Conservation (phyloP, 768 basidiomycete genomes). For the Mycena venus region DNA sequence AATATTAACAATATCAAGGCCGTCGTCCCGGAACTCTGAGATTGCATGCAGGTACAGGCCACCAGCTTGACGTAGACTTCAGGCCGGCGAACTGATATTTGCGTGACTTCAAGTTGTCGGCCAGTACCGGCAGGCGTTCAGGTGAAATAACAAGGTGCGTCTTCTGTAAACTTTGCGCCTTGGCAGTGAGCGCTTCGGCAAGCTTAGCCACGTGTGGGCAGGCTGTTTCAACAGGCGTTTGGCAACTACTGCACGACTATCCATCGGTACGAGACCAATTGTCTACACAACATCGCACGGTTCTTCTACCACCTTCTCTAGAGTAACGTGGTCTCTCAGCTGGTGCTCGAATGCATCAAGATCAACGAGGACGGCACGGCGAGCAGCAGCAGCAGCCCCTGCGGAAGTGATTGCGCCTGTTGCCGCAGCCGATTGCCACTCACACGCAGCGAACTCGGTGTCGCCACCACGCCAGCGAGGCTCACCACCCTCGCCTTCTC, state of each 20-base stretch:
- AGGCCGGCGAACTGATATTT: slow-evolving; percentile 92
- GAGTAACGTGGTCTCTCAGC: slow-evolving; percentile 93
- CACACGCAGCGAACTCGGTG: not conserved
- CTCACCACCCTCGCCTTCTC: slow-evolving; percentile 33
- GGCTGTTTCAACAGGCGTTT: slow-evolving; percentile 90
- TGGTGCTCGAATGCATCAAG: slow-evolving; percentile 84
- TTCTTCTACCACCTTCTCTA: slow-evolving; percentile 96
- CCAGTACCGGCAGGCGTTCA: slow-evolving; percentile 95
- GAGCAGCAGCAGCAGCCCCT: slow-evolving; percentile 68
- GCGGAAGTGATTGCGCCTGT: slow-evolving; percentile 29
- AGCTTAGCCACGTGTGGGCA: slow-evolving; percentile 95
- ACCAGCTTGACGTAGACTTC: slow-evolving; percentile 98
- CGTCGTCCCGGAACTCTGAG: slow-evolving; percentile 91
- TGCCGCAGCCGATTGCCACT: slow-evolving; percentile 13
- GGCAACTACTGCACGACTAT: slow-evolving; percentile 93
- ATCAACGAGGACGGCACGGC: slow-evolving; percentile 99
- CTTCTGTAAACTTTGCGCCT: slow-evolving; percentile 59
- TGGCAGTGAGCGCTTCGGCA: slow-evolving; percentile 95
- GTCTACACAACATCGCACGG: slow-evolving; percentile 95
- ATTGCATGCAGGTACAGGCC: slow-evolving; percentile 99
- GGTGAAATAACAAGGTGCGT: slow-evolving; percentile 96
- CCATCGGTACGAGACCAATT: slow-evolving; percentile 99
- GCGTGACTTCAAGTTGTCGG: slow-evolving; percentile 91
- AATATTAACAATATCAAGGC: slow-evolving; percentile 97
- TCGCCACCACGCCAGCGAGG: slow-evolving; percentile 35